These are phyloP conservation scores for Salix exigua DNA, from an alignment of 345 rosid species.

Conservation along the genomic window DNA sequence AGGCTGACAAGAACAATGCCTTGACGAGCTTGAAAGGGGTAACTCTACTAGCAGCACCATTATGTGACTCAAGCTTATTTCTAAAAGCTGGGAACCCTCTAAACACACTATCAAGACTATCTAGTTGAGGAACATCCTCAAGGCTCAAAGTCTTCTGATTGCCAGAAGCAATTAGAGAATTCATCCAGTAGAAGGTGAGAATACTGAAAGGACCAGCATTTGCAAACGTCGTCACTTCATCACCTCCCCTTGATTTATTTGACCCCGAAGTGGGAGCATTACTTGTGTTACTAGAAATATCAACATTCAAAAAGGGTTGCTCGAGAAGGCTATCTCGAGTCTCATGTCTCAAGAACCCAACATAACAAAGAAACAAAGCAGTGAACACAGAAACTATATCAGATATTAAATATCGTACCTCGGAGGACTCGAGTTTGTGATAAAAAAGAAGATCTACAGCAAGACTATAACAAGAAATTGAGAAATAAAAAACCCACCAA, in stretches of 20 bases:
- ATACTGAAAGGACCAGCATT: slow-evolving; percentile 25
- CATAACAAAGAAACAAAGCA: slow-evolving; percentile 53
- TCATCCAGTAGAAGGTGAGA: slow-evolving; percentile 24
- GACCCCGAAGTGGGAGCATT: not conserved
- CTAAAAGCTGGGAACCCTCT: slow-evolving; percentile 14
- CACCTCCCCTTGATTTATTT: slow-evolving; percentile 22
- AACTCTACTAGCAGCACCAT: not conserved
- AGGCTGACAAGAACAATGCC: slow-evolving; percentile 11
- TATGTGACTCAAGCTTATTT: slow-evolving; percentile 11
- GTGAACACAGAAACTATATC: slow-evolving; percentile 35
- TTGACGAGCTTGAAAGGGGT: slow-evolving; percentile 22
- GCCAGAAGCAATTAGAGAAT: slow-evolving; percentile 19
- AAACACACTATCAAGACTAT: slow-evolving; percentile 18
- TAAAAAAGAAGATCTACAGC: slow-evolving; percentile 45
- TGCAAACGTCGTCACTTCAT: slow-evolving; percentile 18
- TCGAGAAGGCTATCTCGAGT: slow-evolving; percentile 31
- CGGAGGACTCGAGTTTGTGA: slow-evolving; percentile 23
- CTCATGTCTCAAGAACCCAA: slow-evolving; percentile 41
- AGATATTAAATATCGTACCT: slow-evolving; percentile 30
- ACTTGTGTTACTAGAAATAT: not conserved
- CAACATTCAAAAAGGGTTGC: slow-evolving; percentile 39
- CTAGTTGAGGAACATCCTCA: slow-evolving; percentile 26
- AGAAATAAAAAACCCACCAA: slow-evolving; percentile 64
- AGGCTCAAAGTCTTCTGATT: slow-evolving; percentile 27
- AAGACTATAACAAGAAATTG: slow-evolving; percentile 58